Conservation (phyloP, 768 basidiomycete genomes). For the Rhizopogon salebrosus region DNA sequence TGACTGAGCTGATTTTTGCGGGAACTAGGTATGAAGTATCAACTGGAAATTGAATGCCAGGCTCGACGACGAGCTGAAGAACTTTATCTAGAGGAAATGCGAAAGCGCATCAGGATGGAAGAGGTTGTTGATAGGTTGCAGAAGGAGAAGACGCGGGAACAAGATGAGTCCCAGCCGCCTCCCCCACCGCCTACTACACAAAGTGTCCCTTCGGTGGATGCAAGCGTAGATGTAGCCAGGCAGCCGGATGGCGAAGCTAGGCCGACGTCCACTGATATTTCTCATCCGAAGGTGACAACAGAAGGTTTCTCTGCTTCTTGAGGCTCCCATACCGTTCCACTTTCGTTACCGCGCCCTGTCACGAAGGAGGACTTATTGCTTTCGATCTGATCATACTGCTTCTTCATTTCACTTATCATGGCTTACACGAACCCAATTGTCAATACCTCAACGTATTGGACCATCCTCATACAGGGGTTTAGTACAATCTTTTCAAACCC, state of each 20-base stretch:
- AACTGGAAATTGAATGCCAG: constrained; percentile 23
- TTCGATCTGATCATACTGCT: neutral
- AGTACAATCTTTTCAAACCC: neutral
- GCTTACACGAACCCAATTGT: neutral
- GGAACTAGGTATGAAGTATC: constrained; percentile 29
- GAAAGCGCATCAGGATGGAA: constrained; percentile 27
- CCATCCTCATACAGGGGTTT: neutral
- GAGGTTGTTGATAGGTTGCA: constrained; percentile 14
- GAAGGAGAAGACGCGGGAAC: constrained; percentile 1
- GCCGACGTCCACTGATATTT: neutral
- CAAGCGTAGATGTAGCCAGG: neutral
- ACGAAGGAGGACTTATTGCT: neutral
- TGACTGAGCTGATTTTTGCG: constrained; percentile 1
- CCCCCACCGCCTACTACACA: neutral
- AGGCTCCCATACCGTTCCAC: neutral
- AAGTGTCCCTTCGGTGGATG: neutral
- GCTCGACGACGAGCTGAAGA: constrained; percentile 31
- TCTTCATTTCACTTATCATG: neutral
- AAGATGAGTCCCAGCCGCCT: neutral
- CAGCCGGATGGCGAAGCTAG: neutral
- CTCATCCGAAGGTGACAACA: neutral
- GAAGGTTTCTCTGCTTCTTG: neutral
- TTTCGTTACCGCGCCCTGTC: too few relatives aligned
- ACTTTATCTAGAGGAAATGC: constrained; percentile 25
- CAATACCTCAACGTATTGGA: neutral